Base-by-base conservation (phyloP, 2,329 filamentous ascomycete species). In the Colletotrichum tanaceti region DNA sequence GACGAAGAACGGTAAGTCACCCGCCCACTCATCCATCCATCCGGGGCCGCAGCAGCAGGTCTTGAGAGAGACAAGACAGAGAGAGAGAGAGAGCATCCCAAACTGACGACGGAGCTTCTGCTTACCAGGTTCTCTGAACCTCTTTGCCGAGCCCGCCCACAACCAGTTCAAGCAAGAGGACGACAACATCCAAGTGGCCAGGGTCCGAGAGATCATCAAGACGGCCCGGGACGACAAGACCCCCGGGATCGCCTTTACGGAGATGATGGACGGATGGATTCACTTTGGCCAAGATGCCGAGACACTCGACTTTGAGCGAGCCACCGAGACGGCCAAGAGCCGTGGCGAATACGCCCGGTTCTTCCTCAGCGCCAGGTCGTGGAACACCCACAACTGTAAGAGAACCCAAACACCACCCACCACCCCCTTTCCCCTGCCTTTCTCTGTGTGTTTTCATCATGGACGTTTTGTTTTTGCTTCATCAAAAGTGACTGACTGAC, bases 241-340 rank as follows among this genome's bases (percentile, higher is more conserved):
- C 11, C 78, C 78, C 46, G 86, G 87, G 0, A 83, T 90, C 57
- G 85, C 84, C 28, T 91, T 91, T 73, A 86, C 86, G 0, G 89
- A 91, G 75, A 84, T 89, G 66, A 90, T 91, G 87, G 83, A 85
- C 7, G 89, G 89, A 11, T 87, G 85, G 72, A 82, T 91, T 22
- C 86, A 89, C 71, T 74, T 78, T 55, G 80, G 82, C 52, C 73
- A 76, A 6, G 77, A 76, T 11, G 82, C 86, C 71, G 79, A 82
- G 49, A 79, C 78, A 13, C 80, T 83, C 11, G 83, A 85, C 2
- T 90, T 86, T 72, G 79, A 85, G 63, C 79, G 84, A 16, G 86
- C 86, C 2, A 82, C 82, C 38, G 83, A 84, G 59, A 83, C 80
- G 3, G 87, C 84, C 10, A 81, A 83, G 67, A 82, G 83, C 16